Evolutionary conservation across 1,139 yeast genomes (phyloP), one percentile per base, ranked within the genome.

Genomic region (Sugiyamaella neomexicana): DNA sequence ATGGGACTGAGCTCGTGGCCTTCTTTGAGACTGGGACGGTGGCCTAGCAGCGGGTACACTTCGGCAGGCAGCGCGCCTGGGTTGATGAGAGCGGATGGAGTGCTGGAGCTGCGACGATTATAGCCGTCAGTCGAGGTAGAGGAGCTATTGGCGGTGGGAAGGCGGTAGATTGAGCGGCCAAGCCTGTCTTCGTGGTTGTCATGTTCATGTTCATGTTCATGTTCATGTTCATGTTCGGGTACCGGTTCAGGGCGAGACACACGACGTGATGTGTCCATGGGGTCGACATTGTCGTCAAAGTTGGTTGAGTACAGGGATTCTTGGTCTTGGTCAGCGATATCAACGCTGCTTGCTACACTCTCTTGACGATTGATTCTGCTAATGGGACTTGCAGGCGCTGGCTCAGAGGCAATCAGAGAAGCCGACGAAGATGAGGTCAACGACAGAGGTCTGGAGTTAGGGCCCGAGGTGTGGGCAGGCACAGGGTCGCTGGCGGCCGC

Each of bases 331-430:
- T 59, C 62, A 10, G 55, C 62, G 39, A 59, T 52, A 41, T 59
- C 62, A 10, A 59, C 59, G 38, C 60, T 57, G 50, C 59, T 57
- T 16, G 53, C 56, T 1, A 53, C 53, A 34, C 58, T 54, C 12
- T 47, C 52, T 12, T 52, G 49, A 3, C 61, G 50, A 47, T 48
- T 44, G 36, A 43, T 5, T 25, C 44, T 6, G 32, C 7, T 40
- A 13, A 13, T 16, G 16, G 27, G 43, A 20, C 25, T 13, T 10
- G 17, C 17, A 5, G 17, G 17, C 17, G 5, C 15, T 4, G 25
- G 25, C 5, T 5, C 25, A 20, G 25, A 3, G 13, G 40, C 9
- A 37, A 17, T 4, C 9, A 17, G 40, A 9, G n/a, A n/a, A n/a
- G n/a, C n/a, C n/a, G n/a, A n/a, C n/a, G n/a, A n/a, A n/a, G 41